Evolutionary conservation across 352 stramenopile genomes (phyloP).

Genomic region (Elongisporangium prolatum): DNA sequence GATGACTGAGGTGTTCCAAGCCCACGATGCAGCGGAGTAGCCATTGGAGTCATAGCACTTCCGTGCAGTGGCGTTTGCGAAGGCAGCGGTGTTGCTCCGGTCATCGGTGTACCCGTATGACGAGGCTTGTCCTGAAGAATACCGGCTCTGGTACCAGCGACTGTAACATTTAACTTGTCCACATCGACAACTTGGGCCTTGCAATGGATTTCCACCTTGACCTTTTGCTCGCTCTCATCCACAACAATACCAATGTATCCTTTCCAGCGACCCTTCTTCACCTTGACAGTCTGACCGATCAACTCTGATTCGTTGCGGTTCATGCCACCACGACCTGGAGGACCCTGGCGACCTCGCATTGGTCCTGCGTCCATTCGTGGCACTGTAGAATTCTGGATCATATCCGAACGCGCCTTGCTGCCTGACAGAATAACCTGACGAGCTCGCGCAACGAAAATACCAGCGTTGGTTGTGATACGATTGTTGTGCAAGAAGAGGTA

Average conservation of each 20-base stretch:
- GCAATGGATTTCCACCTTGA: conserved; percentile 91
- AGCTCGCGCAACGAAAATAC: conserved; percentile 86
- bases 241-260: conserved; percentile 91
- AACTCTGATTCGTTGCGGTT: conserved; percentile 67
- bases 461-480: conserved; percentile 83
- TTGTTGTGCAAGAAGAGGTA: conserved; percentile 91
- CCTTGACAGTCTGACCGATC: conserved; percentile 87
- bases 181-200: conserved; percentile 88
- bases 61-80: conserved; percentile 81
- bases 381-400: conserved; percentile 83
- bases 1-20: conserved; percentile 72
- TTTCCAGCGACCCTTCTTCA: conserved; percentile 90
- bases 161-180: conserved; percentile 66
- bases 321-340: conserved; percentile 22
- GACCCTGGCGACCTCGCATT: conserved; percentile 28
- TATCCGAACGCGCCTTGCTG: conserved; percentile 82
- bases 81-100: conserved; percentile 67
- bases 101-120: conserved; percentile 75
- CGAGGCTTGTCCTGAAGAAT: conserved; percentile 68
- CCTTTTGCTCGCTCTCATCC: conserved; percentile 85
- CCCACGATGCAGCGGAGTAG: conserved; percentile 78
- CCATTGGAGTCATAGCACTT: conserved; percentile 85
- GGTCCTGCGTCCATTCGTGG: conserved; percentile 46
- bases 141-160: conserved; percentile 77
- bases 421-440: conserved; percentile 80